Base-by-base conservation (phyloP, 108 stramenopile species). In the Fragilariopsis cylindrus region DNA sequence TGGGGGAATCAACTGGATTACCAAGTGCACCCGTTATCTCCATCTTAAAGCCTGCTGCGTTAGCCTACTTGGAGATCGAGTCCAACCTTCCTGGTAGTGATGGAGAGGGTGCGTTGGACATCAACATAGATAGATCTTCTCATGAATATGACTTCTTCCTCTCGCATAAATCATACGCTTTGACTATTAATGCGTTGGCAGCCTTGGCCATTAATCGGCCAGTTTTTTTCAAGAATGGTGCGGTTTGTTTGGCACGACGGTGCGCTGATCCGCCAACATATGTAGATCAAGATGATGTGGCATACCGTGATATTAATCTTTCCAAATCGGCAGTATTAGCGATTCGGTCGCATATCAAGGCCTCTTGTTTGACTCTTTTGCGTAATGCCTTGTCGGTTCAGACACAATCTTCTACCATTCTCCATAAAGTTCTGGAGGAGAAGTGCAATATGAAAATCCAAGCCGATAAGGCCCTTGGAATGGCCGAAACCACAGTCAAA, bases 301-400 rank as follows among this genome's bases (percentile, higher is more conserved):
- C 16, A 2, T 43, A 63, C 62, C 16, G 11, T 40, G 43, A 47
- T 43, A 48, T 6, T 48, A 71, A 60, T 21, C 58, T 82, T 46
- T 48, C 76, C 18, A 73, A 80, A 18, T 66, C 73, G 16, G 73
- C 77, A 7, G 81, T 86, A 5, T 80, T 82, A 62, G 87, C 81
- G 1, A 82, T 93, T 62, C 76, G 79, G 9, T 82, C 88, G 12
- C 90, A 91, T 52, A 58, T 93, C 54, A 83, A 81, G 43, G 87
- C 95, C 4, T 87, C 95, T 3, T 92, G 92, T 76, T 70, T 96
- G 47, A 93, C 92, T 18, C 65, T 96, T 15, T 76, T 96, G 30
- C 86, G 95, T 6, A 90, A 96, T 74, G 80, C 90, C 8, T 80
- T 96, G 19, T 90, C 89, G 48, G 91, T 96, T 8, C 88, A 88